Percentiles rank a stretch among this genome's conserved stretches.
Evolutionary conservation across 1,139 yeast genomes (phyloP).

Genomic region (Candida sp.): DNA sequence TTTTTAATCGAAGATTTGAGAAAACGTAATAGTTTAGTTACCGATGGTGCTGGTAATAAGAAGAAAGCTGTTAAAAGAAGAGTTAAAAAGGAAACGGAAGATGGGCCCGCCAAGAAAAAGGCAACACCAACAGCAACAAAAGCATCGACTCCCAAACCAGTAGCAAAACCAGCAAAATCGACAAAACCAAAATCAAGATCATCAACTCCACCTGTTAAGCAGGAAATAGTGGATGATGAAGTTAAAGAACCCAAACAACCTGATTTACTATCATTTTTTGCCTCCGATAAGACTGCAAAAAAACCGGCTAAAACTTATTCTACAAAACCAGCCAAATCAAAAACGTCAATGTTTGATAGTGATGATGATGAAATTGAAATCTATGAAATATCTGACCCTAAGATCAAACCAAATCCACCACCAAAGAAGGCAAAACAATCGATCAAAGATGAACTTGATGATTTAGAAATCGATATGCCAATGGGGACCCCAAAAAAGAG

Average conservation of each 20-base stretch:
- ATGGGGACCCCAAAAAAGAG: slow-evolving; percentile 2
- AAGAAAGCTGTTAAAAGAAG: slow-evolving; percentile 23
- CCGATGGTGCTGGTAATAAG: slow-evolving; percentile 19
- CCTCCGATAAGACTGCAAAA: slow-evolving; percentile 1
- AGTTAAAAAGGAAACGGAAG: slow-evolving; percentile 13
- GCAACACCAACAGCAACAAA: slow-evolving; percentile 6
- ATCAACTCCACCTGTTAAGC: slow-evolving; percentile 7
- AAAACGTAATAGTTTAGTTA: slow-evolving; percentile 28
- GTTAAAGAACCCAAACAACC: background rate
- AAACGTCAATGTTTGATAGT: slow-evolving; percentile 2
- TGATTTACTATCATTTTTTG: slow-evolving; percentile 2
- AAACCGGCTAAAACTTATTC: background rate
- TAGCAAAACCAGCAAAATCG: slow-evolving; percentile 5
- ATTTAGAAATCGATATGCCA: slow-evolving; percentile 8
- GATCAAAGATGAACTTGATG: slow-evolving; percentile 13
- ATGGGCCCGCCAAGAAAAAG: slow-evolving; percentile 12
- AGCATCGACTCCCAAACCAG: slow-evolving; percentile 7
- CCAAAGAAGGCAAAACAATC: slow-evolving; percentile 4
- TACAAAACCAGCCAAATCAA: background rate
- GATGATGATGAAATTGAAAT: slow-evolving; percentile 2
- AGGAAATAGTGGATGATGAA: background rate
- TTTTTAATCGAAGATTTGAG: slow-evolving; percentile 42
- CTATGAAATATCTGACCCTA: slow-evolving; percentile 2
- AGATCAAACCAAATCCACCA: background rate
- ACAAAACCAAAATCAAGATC: slow-evolving; percentile 9